Base-by-base conservation (phyloP, 768 basidiomycete genomes). In the Termitomyces sp. region DNA sequence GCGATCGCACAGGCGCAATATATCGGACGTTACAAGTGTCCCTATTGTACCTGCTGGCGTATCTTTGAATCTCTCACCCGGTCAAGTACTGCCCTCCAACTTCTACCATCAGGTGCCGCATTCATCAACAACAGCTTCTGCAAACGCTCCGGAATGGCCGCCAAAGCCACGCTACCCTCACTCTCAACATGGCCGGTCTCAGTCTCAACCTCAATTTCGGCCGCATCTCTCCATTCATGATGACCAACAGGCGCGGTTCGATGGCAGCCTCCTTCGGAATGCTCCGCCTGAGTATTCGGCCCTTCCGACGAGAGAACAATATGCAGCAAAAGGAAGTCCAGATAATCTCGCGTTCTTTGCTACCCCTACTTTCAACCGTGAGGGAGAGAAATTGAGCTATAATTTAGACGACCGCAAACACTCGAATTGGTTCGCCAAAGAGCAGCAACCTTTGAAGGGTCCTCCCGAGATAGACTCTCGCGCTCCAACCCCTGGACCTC, bases 21-120 rank as follows among this genome's bases (percentile, higher is more conserved):
- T 48, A 9, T 55, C 58, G 16, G 53, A 61, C 13, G 30, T 33
- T 30, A 54, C 54, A 12, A 52, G 56, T 32, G 57, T 61, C 20
- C 71, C 70, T 22, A 70, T 70, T 53, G 71, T 72, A 12, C 72
- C 72, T 22, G 52, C 66, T 46, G 78, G 76, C n/a, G 70, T 79
- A 40, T 76, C 80, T 33, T 67, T 83, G 26, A 80, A 80, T 57
- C 72, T 85, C 22, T 69, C 73, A 6, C 84, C 83, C 14, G 84
- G 84, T 13, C 81, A 85, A 68, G 71, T 85, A 38, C 72, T 83
- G 30, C 82, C 77, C n/a, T 74, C 70, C 38, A 72, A 67, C 45
- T 62, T 57, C 26, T 64, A 63, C 38, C 54, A 56, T 46, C 56
- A 58, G 20, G 40, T 63, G 9, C 40, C 57, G 20, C 43, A 24